Base-by-base conservation (phyloP, 352 stramenopile genomes). In the Pythium folliculosum region DNA sequence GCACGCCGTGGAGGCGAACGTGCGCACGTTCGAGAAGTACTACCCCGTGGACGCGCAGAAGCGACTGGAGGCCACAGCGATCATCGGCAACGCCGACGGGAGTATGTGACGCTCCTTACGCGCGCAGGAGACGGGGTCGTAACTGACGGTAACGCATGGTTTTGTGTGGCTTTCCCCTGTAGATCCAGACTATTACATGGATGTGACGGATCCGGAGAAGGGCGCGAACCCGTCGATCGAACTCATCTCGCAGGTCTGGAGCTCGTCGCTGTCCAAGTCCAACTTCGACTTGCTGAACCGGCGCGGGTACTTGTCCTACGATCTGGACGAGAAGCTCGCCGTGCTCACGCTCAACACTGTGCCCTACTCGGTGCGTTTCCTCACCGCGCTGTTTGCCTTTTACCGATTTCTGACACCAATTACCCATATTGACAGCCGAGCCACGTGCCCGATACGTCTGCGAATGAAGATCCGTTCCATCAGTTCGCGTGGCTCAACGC, bases 401-500 rank as follows among this genome's bases (percentile, higher is more conserved):
- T n/a, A n/a, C n/a, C n/a, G n/a, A n/a, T n/a, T n/a, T n/a, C n/a
- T n/a, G n/a, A n/a, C n/a, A n/a, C n/a, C n/a, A n/a, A n/a, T n/a
- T n/a, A n/a, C n/a, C n/a, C n/a, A n/a, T n/a, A n/a, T 4, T 44
- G 60, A 16, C 37, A 94, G 86, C 78, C 81, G 9, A 89, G 77
- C 50, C 87, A 96, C 73, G 35, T 84, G 13, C 92, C 94, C 2
- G 70, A 93, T 43, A 90, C 89, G 21, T 83, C 73, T 3, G 60
- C 78, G 7, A 60, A 69, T 21, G 22, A 84, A 25, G 93, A 98
- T 67, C 93, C 92, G 9, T 96, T 97, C n/a, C 75, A 71, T 8
- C 93, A 98, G 69, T 97, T 98, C 56, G 60, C 60, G 25, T 98
- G 93, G 93, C 75, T 98, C 22, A 87, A 91, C 61, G 65, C 72